phyloP scores from a whole-genome alignment of 139 green algal genomes.

The Tetradesmus obliquus region DNA sequence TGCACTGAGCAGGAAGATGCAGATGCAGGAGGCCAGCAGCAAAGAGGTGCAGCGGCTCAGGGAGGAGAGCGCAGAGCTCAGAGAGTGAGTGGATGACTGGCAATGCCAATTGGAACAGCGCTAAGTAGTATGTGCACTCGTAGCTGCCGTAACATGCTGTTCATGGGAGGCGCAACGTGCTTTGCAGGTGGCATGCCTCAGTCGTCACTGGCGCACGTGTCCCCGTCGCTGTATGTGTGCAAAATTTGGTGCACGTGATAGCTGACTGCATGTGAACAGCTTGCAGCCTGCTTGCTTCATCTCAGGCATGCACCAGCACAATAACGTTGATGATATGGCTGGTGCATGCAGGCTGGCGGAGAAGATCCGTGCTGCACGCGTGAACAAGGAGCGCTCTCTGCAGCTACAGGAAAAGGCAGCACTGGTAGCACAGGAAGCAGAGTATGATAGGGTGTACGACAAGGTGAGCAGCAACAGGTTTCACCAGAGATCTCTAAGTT shows the following conservation, averaged over 20 bases:
- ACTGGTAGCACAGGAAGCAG: slow-evolving; percentile 47
- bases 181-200: background rate
- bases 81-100: slow-evolving; percentile 57
- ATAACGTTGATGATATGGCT: background rate
- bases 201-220: background rate
- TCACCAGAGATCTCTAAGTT: slow-evolving; percentile 22
- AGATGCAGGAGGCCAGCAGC: slow-evolving; percentile 54
- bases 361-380: slow-evolving; percentile 67
- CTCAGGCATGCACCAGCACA: background rate
- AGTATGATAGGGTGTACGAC: slow-evolving; percentile 66
- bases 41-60: slow-evolving; percentile 67
- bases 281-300: background rate
- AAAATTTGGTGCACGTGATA: too few relatives aligned
- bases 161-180: background rate
- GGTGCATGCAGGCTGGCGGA: slow-evolving; percentile 62
- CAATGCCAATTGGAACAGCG: background rate
- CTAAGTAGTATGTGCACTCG: background rate
- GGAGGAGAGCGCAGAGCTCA: slow-evolving; percentile 70
- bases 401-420: slow-evolving; percentile 71
- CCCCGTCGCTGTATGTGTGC: background rate
- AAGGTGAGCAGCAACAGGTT: background rate
- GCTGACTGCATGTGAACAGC: background rate
- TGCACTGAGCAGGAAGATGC: slow-evolving; percentile 51
- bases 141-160: background rate
- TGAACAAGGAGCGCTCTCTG: slow-evolving; percentile 70